Conservation (phyloP, 257 asterid species). For the Solanum lignicaule region DNA sequence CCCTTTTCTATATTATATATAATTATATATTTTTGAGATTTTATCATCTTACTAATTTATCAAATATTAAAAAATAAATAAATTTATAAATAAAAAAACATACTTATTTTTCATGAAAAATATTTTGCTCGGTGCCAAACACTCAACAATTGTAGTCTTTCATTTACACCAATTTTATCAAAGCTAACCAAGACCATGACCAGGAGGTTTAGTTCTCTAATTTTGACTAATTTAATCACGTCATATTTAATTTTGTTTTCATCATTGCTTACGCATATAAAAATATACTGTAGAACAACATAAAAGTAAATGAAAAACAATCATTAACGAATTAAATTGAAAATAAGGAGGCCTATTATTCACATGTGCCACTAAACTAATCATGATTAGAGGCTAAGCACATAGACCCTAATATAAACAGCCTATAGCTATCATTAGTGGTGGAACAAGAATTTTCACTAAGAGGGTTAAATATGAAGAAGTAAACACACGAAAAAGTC, state of each 20-base stretch:
- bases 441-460: not conserved
- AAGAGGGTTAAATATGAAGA: too few species aligned
- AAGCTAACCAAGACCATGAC: not conserved
- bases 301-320: not conserved
- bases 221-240: not conserved
- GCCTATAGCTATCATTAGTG: not conserved
- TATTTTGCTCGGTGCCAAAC: not conserved
- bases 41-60: not conserved
- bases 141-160: not conserved
- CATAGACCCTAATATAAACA: not conserved
- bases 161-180: not conserved
- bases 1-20: not conserved
- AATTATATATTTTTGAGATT: not conserved
- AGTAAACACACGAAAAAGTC: too few species aligned
- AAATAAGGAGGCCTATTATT: not conserved
- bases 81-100: not conserved
- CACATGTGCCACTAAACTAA: not conserved
- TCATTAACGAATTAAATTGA: not conserved
- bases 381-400: not conserved
- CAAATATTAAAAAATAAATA: not conserved
- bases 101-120: not conserved
- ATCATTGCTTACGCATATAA: slow-evolving; percentile 14
- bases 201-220: not conserved
- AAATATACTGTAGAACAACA: not conserved
- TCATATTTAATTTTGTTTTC: not conserved